A percentile compares a stretch with the other conserved stretches of the same genome.
Evolutionary conservation across 2,329 filamentous ascomycete species (phyloP).

Genomic region (Neonectria sp.): DNA sequence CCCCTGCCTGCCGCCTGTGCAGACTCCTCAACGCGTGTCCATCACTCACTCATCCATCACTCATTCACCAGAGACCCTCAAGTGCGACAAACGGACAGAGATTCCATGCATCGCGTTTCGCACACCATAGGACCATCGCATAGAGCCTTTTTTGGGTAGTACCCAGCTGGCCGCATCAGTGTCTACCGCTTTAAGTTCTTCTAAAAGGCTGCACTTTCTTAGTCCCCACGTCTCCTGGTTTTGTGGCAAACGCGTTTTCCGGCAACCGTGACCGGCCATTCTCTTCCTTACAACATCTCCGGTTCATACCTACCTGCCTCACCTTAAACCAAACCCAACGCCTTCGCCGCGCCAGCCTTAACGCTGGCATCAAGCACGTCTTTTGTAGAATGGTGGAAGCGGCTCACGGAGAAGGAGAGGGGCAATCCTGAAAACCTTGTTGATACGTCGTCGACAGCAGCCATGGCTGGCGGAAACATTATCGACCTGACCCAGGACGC

Average conservation of each 20-base stretch:
- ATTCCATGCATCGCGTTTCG: slow-evolving; percentile 27
- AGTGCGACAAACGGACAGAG: slow-evolving; percentile 35
- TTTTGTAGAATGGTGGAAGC: slow-evolving; percentile 44
- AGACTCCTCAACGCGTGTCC: slow-evolving; percentile 38
- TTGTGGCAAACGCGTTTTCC: slow-evolving; percentile 30
- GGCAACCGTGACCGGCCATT: slow-evolving; percentile 13
- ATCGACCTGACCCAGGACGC: slow-evolving; percentile 42
- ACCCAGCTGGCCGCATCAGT: slow-evolving; percentile 9
- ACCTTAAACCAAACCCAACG: slow-evolving; percentile 7
- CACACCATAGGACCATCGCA: slow-evolving; percentile 16
- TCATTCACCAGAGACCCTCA: slow-evolving; percentile 35
- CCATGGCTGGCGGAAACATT: slow-evolving; percentile 25
- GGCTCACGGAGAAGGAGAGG: slow-evolving; percentile 43
- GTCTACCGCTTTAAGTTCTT: not conserved
- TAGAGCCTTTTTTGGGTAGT: slow-evolving; percentile 24
- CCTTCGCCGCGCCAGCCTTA: slow-evolving; percentile 19
- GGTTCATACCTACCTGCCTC: slow-evolving; percentile 3
- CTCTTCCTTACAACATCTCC: slow-evolving; percentile 13
- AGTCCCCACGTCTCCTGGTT: not conserved
- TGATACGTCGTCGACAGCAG: slow-evolving; percentile 36
- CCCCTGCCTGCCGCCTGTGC: slow-evolving; percentile 27
- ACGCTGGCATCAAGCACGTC: slow-evolving; percentile 19
- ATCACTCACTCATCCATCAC: slow-evolving; percentile 32
- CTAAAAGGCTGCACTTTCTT: not conserved
- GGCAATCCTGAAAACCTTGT: slow-evolving; percentile 47